Percentiles rank a stretch among this genome's conserved stretches.
Conservation (phyloP, 2,329 filamentous ascomycete genomes). For the Fusarium vanettenii region DNA sequence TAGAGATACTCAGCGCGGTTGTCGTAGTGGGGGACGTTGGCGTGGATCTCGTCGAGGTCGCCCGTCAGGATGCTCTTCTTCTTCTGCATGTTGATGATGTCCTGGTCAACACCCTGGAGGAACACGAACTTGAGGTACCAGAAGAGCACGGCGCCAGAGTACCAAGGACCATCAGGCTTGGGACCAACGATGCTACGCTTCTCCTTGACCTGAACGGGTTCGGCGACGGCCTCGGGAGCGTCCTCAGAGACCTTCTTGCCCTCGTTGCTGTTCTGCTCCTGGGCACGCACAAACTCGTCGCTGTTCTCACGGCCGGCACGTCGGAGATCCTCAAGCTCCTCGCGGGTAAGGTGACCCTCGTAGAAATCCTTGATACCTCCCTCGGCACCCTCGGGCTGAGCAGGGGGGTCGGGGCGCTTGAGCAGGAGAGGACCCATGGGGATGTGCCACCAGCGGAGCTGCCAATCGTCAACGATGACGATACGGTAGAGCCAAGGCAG, state of each 20-base stretch:
- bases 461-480: constrained; percentile 70
- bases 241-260: constrained; percentile 39
- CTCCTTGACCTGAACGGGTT: constrained; percentile 20
- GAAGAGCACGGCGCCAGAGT: constrained; percentile 30
- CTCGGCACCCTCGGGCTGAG: constrained; percentile 76
- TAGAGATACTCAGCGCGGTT: constrained; percentile 69
- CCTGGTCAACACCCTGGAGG: constrained; percentile 43
- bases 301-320: constrained; percentile 45
- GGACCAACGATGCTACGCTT: constrained; percentile 34
- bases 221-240: background rate
- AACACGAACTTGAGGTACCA: constrained; percentile 42
- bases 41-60: constrained; percentile 66
- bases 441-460: constrained; percentile 67
- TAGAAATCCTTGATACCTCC: constrained; percentile 65
- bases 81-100: constrained; percentile 43
- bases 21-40: constrained; percentile 68
- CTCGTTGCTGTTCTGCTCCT: constrained; percentile 25
- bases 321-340: constrained; percentile 58
- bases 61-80: constrained; percentile 63
- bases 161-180: constrained; percentile 29
- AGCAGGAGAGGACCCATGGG: constrained; percentile 65
- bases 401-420: constrained; percentile 53
- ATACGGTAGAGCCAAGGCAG: constrained; percentile 69
- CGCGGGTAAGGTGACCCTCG: constrained; percentile 64
- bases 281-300: constrained; percentile 39